Evolutionary conservation across 345 rosid species (phyloP).

Genomic region (Atalantia buxifolia): DNA sequence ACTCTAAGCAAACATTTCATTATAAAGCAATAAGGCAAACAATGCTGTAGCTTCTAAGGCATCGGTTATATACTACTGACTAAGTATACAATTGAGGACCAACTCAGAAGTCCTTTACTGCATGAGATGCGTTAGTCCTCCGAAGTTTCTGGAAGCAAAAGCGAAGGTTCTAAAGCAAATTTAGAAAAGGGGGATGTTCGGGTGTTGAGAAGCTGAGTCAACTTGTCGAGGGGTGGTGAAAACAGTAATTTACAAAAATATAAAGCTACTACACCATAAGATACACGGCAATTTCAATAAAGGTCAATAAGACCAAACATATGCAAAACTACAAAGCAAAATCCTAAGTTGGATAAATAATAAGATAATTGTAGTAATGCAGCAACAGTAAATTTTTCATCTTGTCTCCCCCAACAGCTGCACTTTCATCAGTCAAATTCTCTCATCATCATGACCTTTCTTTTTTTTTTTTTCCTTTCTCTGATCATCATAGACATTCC

Average conservation of each 20-base stretch:
- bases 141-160: not conserved
- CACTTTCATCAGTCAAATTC: not conserved
- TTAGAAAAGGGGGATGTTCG: not conserved
- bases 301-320: not conserved
- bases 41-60: not conserved
- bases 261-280: not conserved
- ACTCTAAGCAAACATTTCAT: not conserved
- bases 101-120: not conserved
- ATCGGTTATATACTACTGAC: not conserved
- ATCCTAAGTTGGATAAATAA: not conserved
- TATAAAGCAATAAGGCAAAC: not conserved
- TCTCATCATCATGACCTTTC: not conserved
- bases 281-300: not conserved
- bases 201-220: not conserved
- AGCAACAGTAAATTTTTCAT: no score
- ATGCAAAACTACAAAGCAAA: not conserved
- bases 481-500: not conserved
- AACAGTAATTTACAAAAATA: not conserved
- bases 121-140: not conserved
- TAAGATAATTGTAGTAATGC: no score
- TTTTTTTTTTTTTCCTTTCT: not conserved
- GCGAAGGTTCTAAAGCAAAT: not conserved
- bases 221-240: not conserved
- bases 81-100: not conserved
- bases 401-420: not conserved